phyloP scores from a whole-genome alignment of 2,329 filamentous ascomycete genomes.

The Neofusicoccum ribis region DNA sequence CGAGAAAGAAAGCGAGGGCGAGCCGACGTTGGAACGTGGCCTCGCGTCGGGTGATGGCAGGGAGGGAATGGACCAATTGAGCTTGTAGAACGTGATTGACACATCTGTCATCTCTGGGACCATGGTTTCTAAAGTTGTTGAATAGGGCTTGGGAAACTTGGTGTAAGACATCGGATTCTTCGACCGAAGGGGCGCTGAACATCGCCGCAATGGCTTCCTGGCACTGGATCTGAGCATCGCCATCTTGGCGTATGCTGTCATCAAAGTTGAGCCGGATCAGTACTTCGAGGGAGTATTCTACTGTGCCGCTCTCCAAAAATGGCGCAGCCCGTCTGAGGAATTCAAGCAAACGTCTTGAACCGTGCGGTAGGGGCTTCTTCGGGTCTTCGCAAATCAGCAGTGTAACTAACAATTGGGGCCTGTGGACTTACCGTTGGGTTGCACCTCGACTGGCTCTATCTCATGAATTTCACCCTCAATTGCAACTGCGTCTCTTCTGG shows the following conservation, averaged over 20 bases:
- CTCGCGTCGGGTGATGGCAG: slow-evolving; percentile 50
- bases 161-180: not conserved
- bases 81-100: slow-evolving; percentile 53
- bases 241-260: slow-evolving; percentile 12
- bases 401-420: not conserved
- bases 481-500: not conserved
- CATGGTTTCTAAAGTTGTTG: slow-evolving; percentile 31
- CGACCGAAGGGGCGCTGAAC: slow-evolving; percentile 21
- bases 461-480: not conserved
- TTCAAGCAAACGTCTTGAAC: slow-evolving; percentile 26
- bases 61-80: slow-evolving; percentile 61
- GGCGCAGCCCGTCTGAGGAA: slow-evolving; percentile 31
- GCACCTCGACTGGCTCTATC: not conserved
- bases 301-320: not conserved
- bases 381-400: slow-evolving; percentile 6
- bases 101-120: slow-evolving; percentile 29
- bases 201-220: slow-evolving; percentile 1
- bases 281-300: slow-evolving; percentile 9
- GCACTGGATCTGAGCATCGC: not conserved
- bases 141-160: slow-evolving; percentile 24
- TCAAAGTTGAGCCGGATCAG: slow-evolving; percentile 21
- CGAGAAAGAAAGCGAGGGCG: slow-evolving; percentile 64
- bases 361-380: slow-evolving; percentile 24
- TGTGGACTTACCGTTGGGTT: not conserved
- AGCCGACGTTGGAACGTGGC: slow-evolving; percentile 67